A percentile compares a stretch with the other conserved stretches of the same genome.
Conservation (phyloP, 345 rosid genomes). For the Populus pruinosa region DNA sequence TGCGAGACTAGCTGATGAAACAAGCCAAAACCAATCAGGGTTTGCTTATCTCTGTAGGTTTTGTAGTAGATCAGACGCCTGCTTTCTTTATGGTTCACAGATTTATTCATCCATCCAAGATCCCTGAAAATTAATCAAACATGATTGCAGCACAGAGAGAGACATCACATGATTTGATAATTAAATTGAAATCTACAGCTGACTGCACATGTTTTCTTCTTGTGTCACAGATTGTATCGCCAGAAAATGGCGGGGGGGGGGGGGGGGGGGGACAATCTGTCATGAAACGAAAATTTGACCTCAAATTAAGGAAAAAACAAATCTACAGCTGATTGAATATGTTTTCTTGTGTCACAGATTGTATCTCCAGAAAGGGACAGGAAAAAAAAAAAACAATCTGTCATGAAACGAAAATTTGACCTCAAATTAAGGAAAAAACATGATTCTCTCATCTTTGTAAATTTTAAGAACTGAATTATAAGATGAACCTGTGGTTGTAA, state of each 20-base stretch:
- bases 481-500: constrained; percentile 13
- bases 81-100: background rate
- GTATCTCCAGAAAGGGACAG: no score
- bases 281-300: background rate
- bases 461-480: background rate
- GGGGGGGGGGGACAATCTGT: background rate
- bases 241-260: background rate
- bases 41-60: background rate
- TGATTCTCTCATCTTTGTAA: background rate
- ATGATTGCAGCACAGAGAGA: background rate
- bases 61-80: background rate
- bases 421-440: constrained; percentile 1
- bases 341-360: no score
- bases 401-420: background rate
- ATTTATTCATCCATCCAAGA: background rate
- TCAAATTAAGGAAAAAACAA: background rate
- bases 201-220: background rate
- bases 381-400: background rate
- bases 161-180: no score
- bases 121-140: background rate
- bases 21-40: background rate
- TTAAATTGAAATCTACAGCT: background rate
- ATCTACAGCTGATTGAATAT: background rate
- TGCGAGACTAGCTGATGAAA: background rate
- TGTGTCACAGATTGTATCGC: background rate